Evolutionary conservation across 371 early-diverging fungal genomes (phyloP).

Genomic region (Mortierella sp.): DNA sequence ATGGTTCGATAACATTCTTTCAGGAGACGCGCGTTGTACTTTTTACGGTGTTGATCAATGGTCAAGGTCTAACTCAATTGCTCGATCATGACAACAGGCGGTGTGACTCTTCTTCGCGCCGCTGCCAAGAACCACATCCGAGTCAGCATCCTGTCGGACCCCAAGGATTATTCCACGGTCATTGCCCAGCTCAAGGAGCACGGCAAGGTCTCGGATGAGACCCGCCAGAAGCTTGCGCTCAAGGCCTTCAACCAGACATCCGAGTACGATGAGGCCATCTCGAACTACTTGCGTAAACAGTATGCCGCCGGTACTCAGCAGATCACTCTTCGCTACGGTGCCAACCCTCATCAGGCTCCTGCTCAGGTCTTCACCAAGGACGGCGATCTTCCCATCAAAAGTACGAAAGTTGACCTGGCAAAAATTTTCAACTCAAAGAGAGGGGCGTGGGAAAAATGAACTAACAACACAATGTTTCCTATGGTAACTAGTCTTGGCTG

Average conservation of each 20-base stretch:
- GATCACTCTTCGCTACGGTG: conserved; percentile 94
- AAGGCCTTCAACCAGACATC: conserved; percentile 95
- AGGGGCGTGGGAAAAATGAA: too few species aligned
- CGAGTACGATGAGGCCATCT: conserved; percentile 95
- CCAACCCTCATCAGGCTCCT: conserved; percentile 98
- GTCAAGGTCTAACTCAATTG: not conserved
- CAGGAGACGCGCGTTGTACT: too few species aligned
- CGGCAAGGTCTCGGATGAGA: conserved; percentile 55
- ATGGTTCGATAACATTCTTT: too few species aligned
- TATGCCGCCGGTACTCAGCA: conserved; percentile 81
- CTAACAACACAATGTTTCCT: not conserved
- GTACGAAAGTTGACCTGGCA: conserved; percentile 40
- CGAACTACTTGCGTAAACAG: conserved; percentile 93
- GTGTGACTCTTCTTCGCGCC: conserved; percentile 96
- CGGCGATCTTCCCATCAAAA: conserved; percentile 88
- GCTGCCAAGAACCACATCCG: conserved; percentile 99
- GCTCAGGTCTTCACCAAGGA: conserved; percentile 90
- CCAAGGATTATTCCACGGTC: conserved; percentile 86
- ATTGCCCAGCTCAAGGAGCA: conserved; percentile 77
- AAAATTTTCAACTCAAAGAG: too few species aligned
- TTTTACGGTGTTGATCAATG: too few species aligned
- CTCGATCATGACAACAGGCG: conserved; percentile 64
- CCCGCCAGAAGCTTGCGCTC: conserved; percentile 60
- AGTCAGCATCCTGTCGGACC: conserved; percentile 92
- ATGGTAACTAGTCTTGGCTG: conserved; percentile 76